These are phyloP conservation scores for Glarea lozoyensis DNA, from an alignment of 495 filamentous ascomycete genomes.

Conservation along the genomic window DNA sequence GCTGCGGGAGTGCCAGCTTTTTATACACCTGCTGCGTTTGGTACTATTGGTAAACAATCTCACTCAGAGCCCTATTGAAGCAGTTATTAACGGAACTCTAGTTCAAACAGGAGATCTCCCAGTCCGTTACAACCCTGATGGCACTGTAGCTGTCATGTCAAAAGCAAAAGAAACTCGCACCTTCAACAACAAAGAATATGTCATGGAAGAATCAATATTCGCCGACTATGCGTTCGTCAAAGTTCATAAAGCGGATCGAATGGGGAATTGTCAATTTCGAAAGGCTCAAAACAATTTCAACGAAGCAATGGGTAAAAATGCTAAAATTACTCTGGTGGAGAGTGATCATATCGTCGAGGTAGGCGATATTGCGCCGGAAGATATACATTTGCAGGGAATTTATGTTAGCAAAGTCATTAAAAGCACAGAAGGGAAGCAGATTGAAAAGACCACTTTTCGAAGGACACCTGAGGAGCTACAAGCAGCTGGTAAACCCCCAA, in stretches of 20 bases:
- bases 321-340: conserved; percentile 14
- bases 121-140: conserved; percentile 10
- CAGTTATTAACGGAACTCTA: too few species aligned
- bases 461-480: conserved; percentile 8
- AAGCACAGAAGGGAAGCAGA: conserved; percentile 13
- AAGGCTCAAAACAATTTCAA: conserved; percentile 15
- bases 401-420: conserved; percentile 16
- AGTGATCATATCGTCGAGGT: conserved; percentile 18
- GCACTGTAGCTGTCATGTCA: conserved; percentile 9
- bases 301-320: conserved; percentile 13
- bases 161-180: conserved; percentile 13
- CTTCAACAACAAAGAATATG: conserved; percentile 13
- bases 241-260: conserved; percentile 15
- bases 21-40: conserved; percentile 14
- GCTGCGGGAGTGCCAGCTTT: conserved; percentile 16
- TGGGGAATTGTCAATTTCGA: conserved; percentile 15
- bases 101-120: conserved; percentile 17
- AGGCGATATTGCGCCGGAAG: conserved; percentile 12
- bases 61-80: too few species aligned
- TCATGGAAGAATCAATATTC: conserved; percentile 16
- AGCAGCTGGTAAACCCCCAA: conserved; percentile 1
- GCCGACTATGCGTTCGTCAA: conserved; percentile 17
- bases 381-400: conserved; percentile 15
- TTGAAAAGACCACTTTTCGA: conserved; percentile 15
- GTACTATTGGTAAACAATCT: conserved; percentile 13